Evolutionary conservation across 257 asterid genomes (phyloP), one percentile per base, ranked within the genome.

Genomic region (Fraxinus quadrangulata): DNA sequence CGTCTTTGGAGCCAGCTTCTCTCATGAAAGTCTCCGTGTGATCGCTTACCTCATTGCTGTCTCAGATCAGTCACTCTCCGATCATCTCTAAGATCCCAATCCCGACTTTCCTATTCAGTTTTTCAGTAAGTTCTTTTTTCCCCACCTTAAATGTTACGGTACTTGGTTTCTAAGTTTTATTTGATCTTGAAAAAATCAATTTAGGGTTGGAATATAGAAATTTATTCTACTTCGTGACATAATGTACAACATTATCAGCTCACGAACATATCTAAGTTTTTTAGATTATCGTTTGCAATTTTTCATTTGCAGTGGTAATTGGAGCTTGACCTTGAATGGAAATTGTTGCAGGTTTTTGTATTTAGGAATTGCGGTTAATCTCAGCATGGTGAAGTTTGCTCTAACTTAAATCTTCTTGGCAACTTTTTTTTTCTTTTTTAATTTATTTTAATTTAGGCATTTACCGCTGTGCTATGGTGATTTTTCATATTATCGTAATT

Each of bases 331-430:
- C 67, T 56, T 74, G 74, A 37, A 76, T 68, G 31, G 78, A 77
- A 78, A 66, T 56, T 77, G 73, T 81, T 74, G 81, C 86, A 70
- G 84, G 80, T 77, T 51, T 66, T 71, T 33, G 5, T 26, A 2
- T 47, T 78, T 66, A 24, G 85, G 81, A 70, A 68, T 80, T 81
- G 71, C 75, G 85, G 59, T 66, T 71, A 54, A 63, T 74, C 65
- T 79, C 70, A 34, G 86, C 70, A 87, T 87, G 91, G 91, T 87
- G 72, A 78, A 75, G 73, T 69, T 26, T 70, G 28, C 61, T 45
- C 80, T 78, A 77, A 67, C 23, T 28, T 36, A 51, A 49, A 49
- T 30, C 19, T 67, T 82, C 72, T 13, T 74, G 73, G 69, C 8
- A 30, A 1, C 3, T 6, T 51, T 47, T 45, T 47, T 30, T 19